Conservation (phyloP, 2,329 filamentous ascomycete genomes). For the Ramularia endophylla region DNA sequence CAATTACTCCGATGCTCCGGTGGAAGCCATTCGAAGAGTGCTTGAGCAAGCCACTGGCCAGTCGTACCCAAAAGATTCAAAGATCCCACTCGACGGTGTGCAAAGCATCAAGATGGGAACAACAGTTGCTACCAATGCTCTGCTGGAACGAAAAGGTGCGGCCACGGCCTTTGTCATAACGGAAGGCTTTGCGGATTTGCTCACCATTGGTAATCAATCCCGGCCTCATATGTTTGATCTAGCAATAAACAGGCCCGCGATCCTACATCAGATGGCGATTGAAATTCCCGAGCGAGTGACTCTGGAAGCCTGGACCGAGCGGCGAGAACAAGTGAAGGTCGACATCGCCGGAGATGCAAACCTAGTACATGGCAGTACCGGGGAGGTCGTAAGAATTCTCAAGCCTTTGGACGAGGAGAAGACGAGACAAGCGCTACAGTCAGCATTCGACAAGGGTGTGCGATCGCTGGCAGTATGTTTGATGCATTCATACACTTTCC, state of each 20-base stretch:
- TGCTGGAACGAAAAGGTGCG: slow-evolving; percentile 84
- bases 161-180: slow-evolving; percentile 78
- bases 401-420: slow-evolving; percentile 48
- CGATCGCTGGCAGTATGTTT: slow-evolving; percentile 77
- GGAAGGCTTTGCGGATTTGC: slow-evolving; percentile 75
- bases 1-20: slow-evolving; percentile 30
- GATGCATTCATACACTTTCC: slow-evolving; percentile 86
- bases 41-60: slow-evolving; percentile 20
- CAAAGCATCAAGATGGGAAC: slow-evolving; percentile 41
- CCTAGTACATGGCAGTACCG: too few species aligned
- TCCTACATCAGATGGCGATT: slow-evolving; percentile 72
- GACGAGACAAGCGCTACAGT: slow-evolving; percentile 55
- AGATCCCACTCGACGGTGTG: slow-evolving; percentile 23
- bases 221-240: slow-evolving; percentile 84
- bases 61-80: slow-evolving; percentile 19
- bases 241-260: slow-evolving; percentile 74
- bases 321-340: too few species aligned
- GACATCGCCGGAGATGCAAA: too few species aligned
- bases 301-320: too few species aligned
- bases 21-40: slow-evolving; percentile 30
- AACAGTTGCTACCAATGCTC: slow-evolving; percentile 82
- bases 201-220: slow-evolving; percentile 82
- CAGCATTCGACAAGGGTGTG: slow-evolving; percentile 61
- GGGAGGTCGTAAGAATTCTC: slow-evolving; percentile 26
- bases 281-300: slow-evolving; percentile 85